phyloP scores from a whole-genome alignment of 2,329 filamentous ascomycete species.

The Ophiostoma pallidulum region DNA sequence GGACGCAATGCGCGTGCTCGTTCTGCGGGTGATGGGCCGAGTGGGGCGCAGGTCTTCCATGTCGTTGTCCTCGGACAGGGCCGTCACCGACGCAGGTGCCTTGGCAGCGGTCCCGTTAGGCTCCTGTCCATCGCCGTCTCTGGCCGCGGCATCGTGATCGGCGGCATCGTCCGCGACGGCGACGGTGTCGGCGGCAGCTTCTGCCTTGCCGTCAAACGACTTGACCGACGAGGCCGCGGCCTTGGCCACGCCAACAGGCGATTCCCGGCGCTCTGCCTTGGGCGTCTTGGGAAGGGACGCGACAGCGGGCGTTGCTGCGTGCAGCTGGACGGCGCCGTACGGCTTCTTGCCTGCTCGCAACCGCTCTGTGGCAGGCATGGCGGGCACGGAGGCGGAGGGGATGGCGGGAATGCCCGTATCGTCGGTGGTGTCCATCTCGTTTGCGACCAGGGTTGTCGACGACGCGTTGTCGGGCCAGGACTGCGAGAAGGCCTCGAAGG shows the following conservation, averaged over 20 bases:
- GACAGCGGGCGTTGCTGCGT: too few relatives aligned
- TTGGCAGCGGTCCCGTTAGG: too few relatives aligned
- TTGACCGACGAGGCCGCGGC: not conserved
- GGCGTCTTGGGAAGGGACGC: not conserved
- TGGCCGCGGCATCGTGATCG: not conserved
- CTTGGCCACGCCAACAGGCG: not conserved
- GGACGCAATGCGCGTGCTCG: constrained; percentile 15
- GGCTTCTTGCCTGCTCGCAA: not conserved
- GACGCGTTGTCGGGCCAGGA: not conserved
- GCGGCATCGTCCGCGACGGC: not conserved
- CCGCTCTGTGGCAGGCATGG: not conserved
- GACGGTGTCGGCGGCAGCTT: not conserved
- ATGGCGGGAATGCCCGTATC: not conserved
- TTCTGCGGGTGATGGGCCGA: constrained; percentile 12
- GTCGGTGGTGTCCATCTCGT: not conserved
- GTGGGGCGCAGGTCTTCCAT: not conserved
- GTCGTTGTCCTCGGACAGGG: too few relatives aligned
- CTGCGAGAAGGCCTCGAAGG: constrained; percentile 1
- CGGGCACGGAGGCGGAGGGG: too few relatives aligned
- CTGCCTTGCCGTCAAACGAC: not conserved
- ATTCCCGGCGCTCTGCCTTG: not conserved
- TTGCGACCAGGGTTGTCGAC: not conserved
- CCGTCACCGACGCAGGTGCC: too few relatives aligned
- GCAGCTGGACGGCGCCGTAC: not conserved
- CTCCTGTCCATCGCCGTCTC: not conserved